phyloP scores from a whole-genome alignment of 352 stramenopile genomes.

The Phytopythium cucurbitacearum region DNA sequence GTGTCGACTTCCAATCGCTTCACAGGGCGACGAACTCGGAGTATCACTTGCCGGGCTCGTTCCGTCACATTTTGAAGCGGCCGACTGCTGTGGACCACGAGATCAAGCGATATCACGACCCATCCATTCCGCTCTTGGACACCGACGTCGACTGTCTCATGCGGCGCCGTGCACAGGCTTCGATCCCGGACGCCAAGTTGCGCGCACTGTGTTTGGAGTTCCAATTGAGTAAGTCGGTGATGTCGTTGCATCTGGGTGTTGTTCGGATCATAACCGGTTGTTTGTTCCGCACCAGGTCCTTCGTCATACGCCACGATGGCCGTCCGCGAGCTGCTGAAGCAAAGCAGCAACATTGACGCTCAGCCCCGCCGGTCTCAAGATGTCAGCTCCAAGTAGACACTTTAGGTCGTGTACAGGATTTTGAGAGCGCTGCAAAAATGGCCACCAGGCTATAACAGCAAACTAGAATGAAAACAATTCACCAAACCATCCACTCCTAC shows the following conservation, averaged over 20 bases:
- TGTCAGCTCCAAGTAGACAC: conserved; percentile 8
- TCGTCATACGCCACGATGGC: conserved; percentile 96
- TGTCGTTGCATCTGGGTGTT: not conserved
- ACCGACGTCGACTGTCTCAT: conserved; percentile 90
- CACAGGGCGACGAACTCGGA: conserved; percentile 78
- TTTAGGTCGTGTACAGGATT: conserved; percentile 3
- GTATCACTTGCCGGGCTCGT: conserved; percentile 91
- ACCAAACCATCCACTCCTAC: too few species aligned
- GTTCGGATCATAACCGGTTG: not conserved
- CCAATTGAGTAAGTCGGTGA: conserved; percentile 43
- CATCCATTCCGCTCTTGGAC: conserved; percentile 87
- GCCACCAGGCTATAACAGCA: too few species aligned
- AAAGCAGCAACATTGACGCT: conserved; percentile 78
- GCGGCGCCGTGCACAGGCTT: conserved; percentile 25
- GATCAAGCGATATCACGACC: conserved; percentile 92
- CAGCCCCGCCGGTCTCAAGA: conserved; percentile 28
- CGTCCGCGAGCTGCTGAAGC: conserved; percentile 94
- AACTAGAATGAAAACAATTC: too few species aligned
- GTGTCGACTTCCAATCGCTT: conserved; percentile 66
- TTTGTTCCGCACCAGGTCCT: conserved; percentile 26
- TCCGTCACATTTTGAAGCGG: conserved; percentile 90
- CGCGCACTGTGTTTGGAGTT: conserved; percentile 81
- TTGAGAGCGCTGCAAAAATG: too few species aligned
- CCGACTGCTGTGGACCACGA: conserved; percentile 87
- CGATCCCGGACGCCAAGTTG: conserved; percentile 55